Percentiles rank a stretch among this genome's conserved stretches.
phyloP scores from a whole-genome alignment of 805 yeast genomes.

The Sugiyamaella valdiviana region DNA sequence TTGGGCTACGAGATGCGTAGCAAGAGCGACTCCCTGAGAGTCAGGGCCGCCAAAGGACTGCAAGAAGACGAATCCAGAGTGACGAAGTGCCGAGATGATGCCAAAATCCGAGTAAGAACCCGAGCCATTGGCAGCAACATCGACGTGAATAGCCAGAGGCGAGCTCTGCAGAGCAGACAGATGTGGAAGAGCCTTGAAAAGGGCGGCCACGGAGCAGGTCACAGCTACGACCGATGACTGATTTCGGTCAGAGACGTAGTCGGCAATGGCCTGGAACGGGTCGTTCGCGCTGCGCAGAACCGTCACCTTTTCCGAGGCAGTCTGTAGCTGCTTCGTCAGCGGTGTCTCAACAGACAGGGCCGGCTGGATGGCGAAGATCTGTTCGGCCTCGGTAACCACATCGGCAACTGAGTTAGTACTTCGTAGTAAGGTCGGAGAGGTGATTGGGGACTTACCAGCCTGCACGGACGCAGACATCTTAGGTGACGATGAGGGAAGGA shows the following conservation, averaged over 20 bases:
- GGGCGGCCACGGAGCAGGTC: constrained; percentile 45
- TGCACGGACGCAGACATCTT: neutral
- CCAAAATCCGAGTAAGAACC: constrained; percentile 56
- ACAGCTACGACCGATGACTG: constrained; percentile 38
- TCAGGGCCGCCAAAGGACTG: constrained; percentile 60
- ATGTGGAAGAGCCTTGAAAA: constrained; percentile 57
- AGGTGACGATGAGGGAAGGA: neutral
- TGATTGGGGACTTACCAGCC: neutral
- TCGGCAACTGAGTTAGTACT: constrained; percentile 25
- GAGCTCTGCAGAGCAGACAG: constrained; percentile 37
- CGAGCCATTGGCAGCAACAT: constrained; percentile 34
- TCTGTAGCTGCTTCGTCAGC: constrained; percentile 26
- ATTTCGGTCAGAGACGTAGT: constrained; percentile 23
- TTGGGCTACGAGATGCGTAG: constrained; percentile 53
- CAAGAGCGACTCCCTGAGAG: constrained; percentile 46
- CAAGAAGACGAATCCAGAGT: constrained; percentile 55
- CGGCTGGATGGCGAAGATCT: constrained; percentile 42
- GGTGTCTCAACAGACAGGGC: constrained; percentile 39
- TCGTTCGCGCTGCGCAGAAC: constrained; percentile 44
- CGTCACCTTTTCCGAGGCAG: constrained; percentile 20
- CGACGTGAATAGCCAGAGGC: constrained; percentile 56
- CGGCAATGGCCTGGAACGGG: constrained; percentile 43
- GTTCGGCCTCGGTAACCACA: constrained; percentile 29
- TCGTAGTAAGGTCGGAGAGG: neutral
- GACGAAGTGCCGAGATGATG: constrained; percentile 64